Percentiles rank a stretch among this genome's conserved stretches.
Evolutionary conservation across 1,139 yeast species (phyloP).

Genomic region (Nakaseomyces delphensis): DNA sequence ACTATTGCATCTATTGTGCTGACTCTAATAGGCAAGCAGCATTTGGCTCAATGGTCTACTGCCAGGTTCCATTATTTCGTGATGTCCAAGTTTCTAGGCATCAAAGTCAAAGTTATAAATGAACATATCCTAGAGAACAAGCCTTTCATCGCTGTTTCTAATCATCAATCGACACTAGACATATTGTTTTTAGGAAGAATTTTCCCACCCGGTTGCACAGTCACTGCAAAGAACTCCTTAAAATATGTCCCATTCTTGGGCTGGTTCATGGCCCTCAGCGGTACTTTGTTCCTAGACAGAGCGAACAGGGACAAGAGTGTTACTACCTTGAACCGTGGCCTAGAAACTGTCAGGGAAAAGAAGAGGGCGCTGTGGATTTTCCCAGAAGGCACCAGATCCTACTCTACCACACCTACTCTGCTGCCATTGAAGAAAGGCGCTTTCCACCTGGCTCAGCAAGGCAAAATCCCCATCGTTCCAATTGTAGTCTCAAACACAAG

Average conservation of each 20-base stretch:
- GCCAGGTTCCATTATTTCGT: conserved; percentile 70
- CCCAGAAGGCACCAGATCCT: conserved; percentile 95
- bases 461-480: conserved; percentile 82
- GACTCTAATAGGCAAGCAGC: conserved; percentile 62
- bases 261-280: conserved; percentile 89
- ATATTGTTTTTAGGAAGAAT: conserved; percentile 67
- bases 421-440: conserved; percentile 95
- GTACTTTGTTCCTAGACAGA: conserved; percentile 86
- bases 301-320: conserved; percentile 70
- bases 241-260: conserved; percentile 89
- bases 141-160: conserved; percentile 80
- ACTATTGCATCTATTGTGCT: conserved; percentile 64
- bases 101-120: conserved; percentile 60
- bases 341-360: conserved; percentile 46
- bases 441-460: conserved; percentile 91
- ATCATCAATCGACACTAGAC: conserved; percentile 89
- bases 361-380: conserved; percentile 74
- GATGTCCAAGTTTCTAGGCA: conserved; percentile 54
- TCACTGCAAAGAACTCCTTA: conserved; percentile 82
- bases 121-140: conserved; percentile 43
- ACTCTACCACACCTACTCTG: conserved; percentile 53
- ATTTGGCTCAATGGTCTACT: conserved; percentile 80
- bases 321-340: conserved; percentile 61
- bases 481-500: conserved; percentile 81
- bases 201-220: conserved; percentile 85